A percentile compares a stretch with the other conserved stretches of the same genome.
phyloP scores from a whole-genome alignment of 305 asterid genomes.

The Fraxinus latifolia region DNA sequence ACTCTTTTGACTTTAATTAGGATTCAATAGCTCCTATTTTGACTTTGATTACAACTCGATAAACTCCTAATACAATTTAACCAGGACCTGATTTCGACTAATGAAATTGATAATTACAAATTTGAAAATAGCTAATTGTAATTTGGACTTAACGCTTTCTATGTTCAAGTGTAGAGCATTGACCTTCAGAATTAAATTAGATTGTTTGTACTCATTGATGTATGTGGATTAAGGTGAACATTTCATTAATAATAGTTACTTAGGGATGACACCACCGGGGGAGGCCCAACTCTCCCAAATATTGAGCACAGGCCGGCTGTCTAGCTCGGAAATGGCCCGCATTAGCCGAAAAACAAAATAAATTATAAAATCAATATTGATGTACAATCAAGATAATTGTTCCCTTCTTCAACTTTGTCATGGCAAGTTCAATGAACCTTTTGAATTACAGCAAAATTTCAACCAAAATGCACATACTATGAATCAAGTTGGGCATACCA shows the following conservation, averaged over 20 bases:
- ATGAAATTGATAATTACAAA: too few relatives aligned
- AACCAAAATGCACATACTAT: constrained; percentile 9
- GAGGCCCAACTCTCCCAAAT: background rate
- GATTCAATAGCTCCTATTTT: too few relatives aligned
- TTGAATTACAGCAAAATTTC: constrained; percentile 23
- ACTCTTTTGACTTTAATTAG: too few relatives aligned
- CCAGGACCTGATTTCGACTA: too few relatives aligned
- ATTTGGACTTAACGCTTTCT: too few relatives aligned
- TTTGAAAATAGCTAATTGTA: too few relatives aligned
- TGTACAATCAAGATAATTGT: constrained; percentile 34
- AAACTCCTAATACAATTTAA: too few relatives aligned
- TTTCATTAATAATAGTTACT: background rate
- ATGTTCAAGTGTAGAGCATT: background rate
- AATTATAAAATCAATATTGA: background rate
- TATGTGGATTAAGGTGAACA: background rate
- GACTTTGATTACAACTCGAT: too few relatives aligned
- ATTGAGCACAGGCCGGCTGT: background rate
- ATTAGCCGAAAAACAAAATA: background rate
- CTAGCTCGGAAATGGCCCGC: background rate
- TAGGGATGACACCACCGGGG: background rate
- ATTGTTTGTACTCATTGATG: too few relatives aligned
- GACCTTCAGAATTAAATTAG: background rate
- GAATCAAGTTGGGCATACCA: constrained; percentile 60
- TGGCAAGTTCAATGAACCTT: constrained; percentile 17
- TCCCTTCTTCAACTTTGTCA: constrained; percentile 24